Conservation (phyloP, 1,139 yeast genomes). For the Kodamaea sp. region DNA sequence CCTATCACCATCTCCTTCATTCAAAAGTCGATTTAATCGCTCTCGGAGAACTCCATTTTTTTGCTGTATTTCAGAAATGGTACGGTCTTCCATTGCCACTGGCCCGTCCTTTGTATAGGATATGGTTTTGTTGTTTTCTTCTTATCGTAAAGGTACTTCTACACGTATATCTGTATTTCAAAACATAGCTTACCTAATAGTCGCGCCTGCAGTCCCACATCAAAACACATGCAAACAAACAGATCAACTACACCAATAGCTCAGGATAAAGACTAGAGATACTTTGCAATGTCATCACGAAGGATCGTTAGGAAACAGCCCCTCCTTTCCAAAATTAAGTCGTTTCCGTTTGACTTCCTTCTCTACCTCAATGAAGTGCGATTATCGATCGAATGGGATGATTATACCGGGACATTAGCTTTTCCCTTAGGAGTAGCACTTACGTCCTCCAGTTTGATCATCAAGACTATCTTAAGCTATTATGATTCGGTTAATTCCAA, state of each 20-base stretch:
- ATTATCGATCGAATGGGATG: slow-evolving; percentile 67
- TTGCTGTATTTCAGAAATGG: slow-evolving; percentile 13
- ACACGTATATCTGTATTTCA: neutral
- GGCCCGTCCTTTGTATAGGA: too few relatives aligned
- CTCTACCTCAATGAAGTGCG: slow-evolving; percentile 54
- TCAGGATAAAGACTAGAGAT: neutral
- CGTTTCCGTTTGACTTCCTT: slow-evolving; percentile 60
- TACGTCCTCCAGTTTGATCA: slow-evolving; percentile 19
- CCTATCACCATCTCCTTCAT: slow-evolving; percentile 10
- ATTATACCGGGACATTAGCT: slow-evolving; percentile 45
- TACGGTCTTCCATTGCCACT: slow-evolving; percentile 1
- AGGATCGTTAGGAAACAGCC: slow-evolving; percentile 22
- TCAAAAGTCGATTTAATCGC: slow-evolving; percentile 13
- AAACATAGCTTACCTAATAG: slow-evolving; percentile 4
- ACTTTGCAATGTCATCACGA: slow-evolving; percentile 3
- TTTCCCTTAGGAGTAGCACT: slow-evolving; percentile 48
- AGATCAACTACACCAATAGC: slow-evolving; percentile 7
- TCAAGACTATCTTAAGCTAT: slow-evolving; percentile 21
- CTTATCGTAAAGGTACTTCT: neutral
- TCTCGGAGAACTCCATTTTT: slow-evolving; percentile 15
- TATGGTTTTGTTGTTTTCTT: too few relatives aligned
- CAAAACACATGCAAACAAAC: slow-evolving; percentile 1
- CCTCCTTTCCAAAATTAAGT: slow-evolving; percentile 38
- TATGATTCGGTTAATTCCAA: slow-evolving; percentile 23
- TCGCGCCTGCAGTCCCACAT: slow-evolving; percentile 4